A percentile compares a stretch with the other conserved stretches of the same genome.
These are phyloP conservation scores for Wallacemonas collosoma DNA, from an alignment of 208 protist species.

Conservation along the genomic window DNA sequence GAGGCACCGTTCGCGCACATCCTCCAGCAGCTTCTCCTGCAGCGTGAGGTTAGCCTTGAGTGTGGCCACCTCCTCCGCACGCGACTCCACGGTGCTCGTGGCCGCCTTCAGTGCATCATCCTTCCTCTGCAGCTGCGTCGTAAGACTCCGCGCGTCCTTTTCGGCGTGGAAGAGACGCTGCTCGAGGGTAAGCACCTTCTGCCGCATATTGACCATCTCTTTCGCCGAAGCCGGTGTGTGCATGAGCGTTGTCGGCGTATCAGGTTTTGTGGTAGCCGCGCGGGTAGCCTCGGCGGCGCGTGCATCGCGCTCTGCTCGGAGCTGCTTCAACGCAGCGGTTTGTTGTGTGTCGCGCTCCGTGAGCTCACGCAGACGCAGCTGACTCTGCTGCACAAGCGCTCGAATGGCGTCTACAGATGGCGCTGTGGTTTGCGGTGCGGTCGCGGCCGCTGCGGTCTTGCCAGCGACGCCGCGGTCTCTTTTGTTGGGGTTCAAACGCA, in stretches of 20 bases:
- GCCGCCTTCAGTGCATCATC: conserved; percentile 24
- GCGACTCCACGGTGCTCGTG: conserved; percentile 8
- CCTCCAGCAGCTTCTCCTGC: conserved; percentile 19
- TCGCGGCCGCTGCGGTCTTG: no score
- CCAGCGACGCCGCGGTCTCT: no score
- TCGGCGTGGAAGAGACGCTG: conserved; percentile 7
- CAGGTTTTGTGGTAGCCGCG: no score
- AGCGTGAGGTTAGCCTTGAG: conserved; percentile 15
- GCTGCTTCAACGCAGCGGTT: conserved; percentile 20
- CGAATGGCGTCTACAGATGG: conserved; percentile 42
- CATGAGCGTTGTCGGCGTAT: neutral
- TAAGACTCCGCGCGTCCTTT: conserved; percentile 11
- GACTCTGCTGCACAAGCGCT: conserved; percentile 38
- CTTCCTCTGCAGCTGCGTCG: conserved; percentile 23
- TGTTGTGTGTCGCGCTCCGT: conserved; percentile 23
- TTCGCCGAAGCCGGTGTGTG: conserved; percentile 32
- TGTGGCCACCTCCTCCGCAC: conserved; percentile 18
- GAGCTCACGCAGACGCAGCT: conserved; percentile 22
- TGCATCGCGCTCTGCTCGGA: conserved; percentile 33
- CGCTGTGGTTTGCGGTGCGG: neutral
- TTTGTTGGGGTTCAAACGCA: conserved; percentile 8
- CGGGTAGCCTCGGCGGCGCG: neutral
- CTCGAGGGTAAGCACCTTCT: conserved; percentile 20
- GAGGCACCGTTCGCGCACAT: conserved; percentile 17
- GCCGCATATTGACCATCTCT: conserved; percentile 18